Evolutionary conservation across 2,329 filamentous ascomycete species (phyloP).

Genomic region (Diplodia intermedia): DNA sequence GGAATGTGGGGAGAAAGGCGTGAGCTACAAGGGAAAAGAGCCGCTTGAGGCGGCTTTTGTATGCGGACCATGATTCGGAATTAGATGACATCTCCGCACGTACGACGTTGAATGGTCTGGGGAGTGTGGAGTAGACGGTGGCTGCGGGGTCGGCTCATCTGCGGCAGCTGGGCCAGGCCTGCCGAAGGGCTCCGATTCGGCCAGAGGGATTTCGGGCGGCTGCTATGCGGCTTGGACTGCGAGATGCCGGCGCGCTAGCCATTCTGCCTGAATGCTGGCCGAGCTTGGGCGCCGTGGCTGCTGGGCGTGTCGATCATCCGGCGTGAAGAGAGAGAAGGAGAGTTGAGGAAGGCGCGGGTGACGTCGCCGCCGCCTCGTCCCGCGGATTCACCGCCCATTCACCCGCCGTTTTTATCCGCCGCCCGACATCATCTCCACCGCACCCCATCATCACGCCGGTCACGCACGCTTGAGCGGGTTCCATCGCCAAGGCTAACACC

Average conservation of each 20-base stretch:
- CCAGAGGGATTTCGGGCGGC: background rate
- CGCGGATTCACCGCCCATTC: constrained; percentile 19
- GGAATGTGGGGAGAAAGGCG: constrained; percentile 45
- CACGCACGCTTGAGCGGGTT: background rate
- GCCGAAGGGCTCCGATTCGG: constrained; percentile 19
- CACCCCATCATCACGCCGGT: background rate
- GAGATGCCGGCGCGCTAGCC: background rate
- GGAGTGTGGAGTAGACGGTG: constrained; percentile 12
- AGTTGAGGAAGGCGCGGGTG: too few relatives aligned
- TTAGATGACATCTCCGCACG: constrained; percentile 7
- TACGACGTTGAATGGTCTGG: background rate
- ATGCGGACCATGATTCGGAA: background rate
- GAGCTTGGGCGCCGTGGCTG: background rate
- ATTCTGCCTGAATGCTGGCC: constrained; percentile 24
- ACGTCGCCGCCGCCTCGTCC: background rate
- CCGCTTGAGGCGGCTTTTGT: constrained; percentile 15
- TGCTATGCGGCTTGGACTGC: background rate
- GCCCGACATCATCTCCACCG: background rate
- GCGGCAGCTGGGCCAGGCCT: background rate
- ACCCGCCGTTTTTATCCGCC: constrained; percentile 13
- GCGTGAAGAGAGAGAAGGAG: background rate
- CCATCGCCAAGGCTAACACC: background rate
- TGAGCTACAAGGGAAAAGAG: constrained; percentile 42
- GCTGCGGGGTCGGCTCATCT: constrained; percentile 25
- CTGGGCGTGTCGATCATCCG: constrained; percentile 22